phyloP scores from a whole-genome alignment of 305 asterid genomes.

The Withania somnifera region DNA sequence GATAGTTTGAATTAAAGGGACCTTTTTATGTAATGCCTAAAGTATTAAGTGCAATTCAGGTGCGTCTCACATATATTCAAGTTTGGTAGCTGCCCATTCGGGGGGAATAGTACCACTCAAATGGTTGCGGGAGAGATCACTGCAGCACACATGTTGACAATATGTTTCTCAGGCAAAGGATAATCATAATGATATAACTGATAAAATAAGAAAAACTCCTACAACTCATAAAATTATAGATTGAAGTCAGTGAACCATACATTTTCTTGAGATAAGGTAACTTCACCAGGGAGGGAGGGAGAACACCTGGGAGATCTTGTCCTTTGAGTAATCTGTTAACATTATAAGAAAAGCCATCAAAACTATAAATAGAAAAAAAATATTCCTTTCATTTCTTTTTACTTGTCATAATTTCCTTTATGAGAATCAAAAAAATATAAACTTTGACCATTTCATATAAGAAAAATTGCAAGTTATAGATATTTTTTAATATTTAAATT shows the following conservation, averaged over 20 bases:
- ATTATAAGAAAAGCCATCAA: neutral
- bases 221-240: neutral
- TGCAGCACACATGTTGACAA: conserved; percentile 8
- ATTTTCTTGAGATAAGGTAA: conserved; percentile 28
- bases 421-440: too few relatives aligned
- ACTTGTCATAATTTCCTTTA: too few relatives aligned
- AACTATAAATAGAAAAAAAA: too few relatives aligned
- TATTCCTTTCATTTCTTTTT: too few relatives aligned
- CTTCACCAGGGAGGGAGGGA: conserved; percentile 42
- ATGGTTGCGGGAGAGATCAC: conserved; percentile 37
- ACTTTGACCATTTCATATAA: too few relatives aligned
- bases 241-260: conserved; percentile 9
- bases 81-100: conserved; percentile 35
- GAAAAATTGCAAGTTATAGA: too few relatives aligned
- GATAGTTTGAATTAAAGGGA: neutral
- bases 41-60: neutral
- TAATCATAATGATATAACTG: neutral
- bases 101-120: conserved; percentile 42
- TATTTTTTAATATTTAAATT: too few relatives aligned
- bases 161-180: neutral
- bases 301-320: conserved; percentile 48
- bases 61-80: conserved; percentile 28
- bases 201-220: neutral
- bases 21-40: neutral
- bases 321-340: conserved; percentile 34